Base-by-base conservation (phyloP, 371 early-diverging fungal species). In the Actinomortierella wolfii region DNA sequence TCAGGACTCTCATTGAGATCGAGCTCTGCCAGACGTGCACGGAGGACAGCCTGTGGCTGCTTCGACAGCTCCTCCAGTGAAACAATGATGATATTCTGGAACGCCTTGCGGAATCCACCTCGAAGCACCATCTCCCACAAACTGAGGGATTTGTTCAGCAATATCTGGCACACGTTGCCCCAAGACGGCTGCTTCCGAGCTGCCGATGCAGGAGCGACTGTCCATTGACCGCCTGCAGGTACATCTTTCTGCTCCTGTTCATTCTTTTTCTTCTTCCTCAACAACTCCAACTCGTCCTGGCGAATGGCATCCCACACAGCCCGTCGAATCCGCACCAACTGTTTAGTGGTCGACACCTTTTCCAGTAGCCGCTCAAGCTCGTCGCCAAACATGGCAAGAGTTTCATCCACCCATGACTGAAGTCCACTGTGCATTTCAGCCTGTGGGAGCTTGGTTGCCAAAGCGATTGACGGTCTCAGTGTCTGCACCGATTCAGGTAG, bases 401-500 rank as follows among this genome's bases (percentile, higher is more conserved):
- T 45, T 3, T 67, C 57, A 4, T 58, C 57, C 11, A 82, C 50
- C 85, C 85, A 85, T 3, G 23, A n/a, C 28, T 54, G 61, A 1
- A 76, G 56, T 13, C 62, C 48, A 14, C 67, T 49, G 9, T 60
- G 56, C 17, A 81, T 53, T 15, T 76, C 63, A 18, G 60, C 57
- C 13, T 54, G 51, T n/a, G 70, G 46, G 11, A 81, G 60, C 0
- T 28, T 21, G 0, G 53, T 51, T 0, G 62, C 76, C 13, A 78
- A 61, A 20, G 78, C 68, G 25, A 83, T 67, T 0, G 59, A 53
- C 1, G 86, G 86, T 5, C 74, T 77, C 57, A 76, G 83, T 11
- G 75, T 79, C 56, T 83, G 86, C 23, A 86, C 54, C 2, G 75
- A 51, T 20, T 83, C 81, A 2, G 86, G 86, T 9, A 85, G 68